Base-by-base conservation (phyloP, 257 asterid genomes). In the Linaria vulgaris region DNA sequence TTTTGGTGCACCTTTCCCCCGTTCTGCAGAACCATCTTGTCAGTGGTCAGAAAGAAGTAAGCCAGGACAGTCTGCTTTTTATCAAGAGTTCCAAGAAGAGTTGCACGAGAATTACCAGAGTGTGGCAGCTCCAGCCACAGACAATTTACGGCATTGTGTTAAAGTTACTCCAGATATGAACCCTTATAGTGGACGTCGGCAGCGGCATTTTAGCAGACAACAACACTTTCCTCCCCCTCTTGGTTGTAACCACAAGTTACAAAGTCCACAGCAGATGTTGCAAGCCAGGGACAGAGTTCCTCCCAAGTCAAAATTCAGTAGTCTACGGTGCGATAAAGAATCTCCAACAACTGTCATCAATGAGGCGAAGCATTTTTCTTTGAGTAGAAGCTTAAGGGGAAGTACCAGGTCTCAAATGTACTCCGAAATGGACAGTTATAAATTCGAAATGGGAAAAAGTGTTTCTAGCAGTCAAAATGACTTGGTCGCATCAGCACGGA, bases 401-500 rank as follows among this genome's bases (percentile, higher is more conserved):
- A 65, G 64, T 61, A 53, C 69, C 5, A 74, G 72, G 67, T 55
- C 62, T 12, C 72, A 71, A 58, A 50, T 68, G 55, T 76, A 85
- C 48, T 72, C 61, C 12, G 68, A 74, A 62, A 59, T 63, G 30
- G 77, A 81, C 15, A 64, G 52, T 48, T 73, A 68, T 67, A 78
- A 73, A 73, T 76, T 86, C 68, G 85, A 82, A 66, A 4, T 70
- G 1, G 90, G 79, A 59, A 77, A 71, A 61, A 81, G 78, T 70
- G 34, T 61, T 61, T 58, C 60, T 38, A 69, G 60, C 52, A 68
- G 80, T 63, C 57, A 66, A 74, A 66, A 58, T 34, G 79, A 75
- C 49, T 72, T 69, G 21, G 67, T 70, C 22, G 76, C 84, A 51
- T 77, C 81, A 2, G 79, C 78, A 51, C 82, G 85, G 16, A 85